These are phyloP conservation scores for Fagopyrum esculentum DNA, from an alignment of 148 eudicot genomes.

Conservation along the genomic window DNA sequence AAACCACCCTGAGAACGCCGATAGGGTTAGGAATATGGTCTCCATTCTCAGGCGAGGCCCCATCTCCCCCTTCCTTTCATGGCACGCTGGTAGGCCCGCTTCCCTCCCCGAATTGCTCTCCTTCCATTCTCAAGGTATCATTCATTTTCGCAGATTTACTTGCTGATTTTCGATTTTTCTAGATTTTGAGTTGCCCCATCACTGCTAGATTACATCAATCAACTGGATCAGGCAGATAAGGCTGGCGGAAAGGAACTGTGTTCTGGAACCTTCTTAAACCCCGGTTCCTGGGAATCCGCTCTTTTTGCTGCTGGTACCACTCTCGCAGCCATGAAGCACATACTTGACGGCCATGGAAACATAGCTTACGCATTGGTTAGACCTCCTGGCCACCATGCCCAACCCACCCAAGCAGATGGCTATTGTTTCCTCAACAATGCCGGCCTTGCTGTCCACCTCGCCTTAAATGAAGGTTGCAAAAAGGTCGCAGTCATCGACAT, in stretches of 20 bases:
- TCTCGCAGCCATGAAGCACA: slow-evolving; percentile 64
- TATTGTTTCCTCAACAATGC: slow-evolving; percentile 93
- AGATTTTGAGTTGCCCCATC: too few relatives aligned
- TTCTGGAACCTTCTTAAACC: slow-evolving; percentile 69
- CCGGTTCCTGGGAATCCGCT: slow-evolving; percentile 88
- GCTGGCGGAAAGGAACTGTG: slow-evolving; percentile 52
- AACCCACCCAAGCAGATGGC: slow-evolving; percentile 90
- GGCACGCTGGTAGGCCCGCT: slow-evolving; percentile 73
- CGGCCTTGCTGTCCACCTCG: slow-evolving; percentile 63
- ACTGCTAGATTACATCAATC: slow-evolving; percentile 54
- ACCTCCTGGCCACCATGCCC: slow-evolving; percentile 98
- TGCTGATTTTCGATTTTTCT: too few relatives aligned
- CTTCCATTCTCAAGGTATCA: slow-evolving; percentile 70
- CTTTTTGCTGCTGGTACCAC: slow-evolving; percentile 91
- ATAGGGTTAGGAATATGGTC: slow-evolving; percentile 68
- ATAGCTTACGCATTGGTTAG: slow-evolving; percentile 72
- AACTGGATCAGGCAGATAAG: slow-evolving; percentile 62
- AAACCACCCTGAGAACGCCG: slow-evolving; percentile 78
- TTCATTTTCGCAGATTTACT: too few relatives aligned
- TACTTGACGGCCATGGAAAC: slow-evolving; percentile 56
- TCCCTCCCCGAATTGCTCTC: slow-evolving; percentile 47
- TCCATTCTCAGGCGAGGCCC: slow-evolving; percentile 85
- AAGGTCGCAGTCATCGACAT: slow-evolving; percentile 83
- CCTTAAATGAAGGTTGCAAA: slow-evolving; percentile 44
- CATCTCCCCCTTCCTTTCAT: slow-evolving; percentile 52